Conservation (phyloP, 352 stramenopile genomes). For the Globisporangium iwayamae region DNA sequence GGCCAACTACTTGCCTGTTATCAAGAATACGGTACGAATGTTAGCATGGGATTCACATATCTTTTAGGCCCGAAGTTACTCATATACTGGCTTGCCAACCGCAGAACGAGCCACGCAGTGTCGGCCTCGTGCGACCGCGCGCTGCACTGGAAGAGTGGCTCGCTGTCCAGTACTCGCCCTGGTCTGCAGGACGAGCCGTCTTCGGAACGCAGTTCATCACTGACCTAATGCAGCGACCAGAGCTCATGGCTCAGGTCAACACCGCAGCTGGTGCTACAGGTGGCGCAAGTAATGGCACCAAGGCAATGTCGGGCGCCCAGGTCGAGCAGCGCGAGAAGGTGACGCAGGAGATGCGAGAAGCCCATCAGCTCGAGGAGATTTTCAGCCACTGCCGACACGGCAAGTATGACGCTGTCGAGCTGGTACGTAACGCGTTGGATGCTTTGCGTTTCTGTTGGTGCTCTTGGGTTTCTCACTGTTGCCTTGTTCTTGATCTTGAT, state of each 20-base stretch:
- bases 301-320: conserved; percentile 15
- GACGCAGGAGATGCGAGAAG: conserved; percentile 79
- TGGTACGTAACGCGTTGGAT: conserved; percentile 28
- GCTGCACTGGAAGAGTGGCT: conserved; percentile 88
- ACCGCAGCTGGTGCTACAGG: not conserved
- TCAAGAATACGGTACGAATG: conserved; percentile 61
- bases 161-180: conserved; percentile 88
- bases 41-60: not conserved
- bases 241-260: conserved; percentile 28
- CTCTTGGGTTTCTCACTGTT: not conserved
- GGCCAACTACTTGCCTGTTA: conserved; percentile 68
- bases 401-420: conserved; percentile 86
- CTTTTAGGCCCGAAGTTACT: not conserved
- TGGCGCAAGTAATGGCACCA: not conserved
- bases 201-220: conserved; percentile 65
- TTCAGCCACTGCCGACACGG: conserved; percentile 88
- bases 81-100: not conserved
- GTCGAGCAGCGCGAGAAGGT: conserved; percentile 69
- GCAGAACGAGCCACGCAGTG: conserved; percentile 79
- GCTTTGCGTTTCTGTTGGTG: conserved; percentile 19
- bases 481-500: not conserved
- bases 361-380: conserved; percentile 86
- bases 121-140: conserved; percentile 86
- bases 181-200: conserved; percentile 69
- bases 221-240: conserved; percentile 54